Percentiles rank a stretch among this genome's conserved stretches.
phyloP scores from a whole-genome alignment of 768 basidiomycete genomes.

The Pleurotus cornucopiae region DNA sequence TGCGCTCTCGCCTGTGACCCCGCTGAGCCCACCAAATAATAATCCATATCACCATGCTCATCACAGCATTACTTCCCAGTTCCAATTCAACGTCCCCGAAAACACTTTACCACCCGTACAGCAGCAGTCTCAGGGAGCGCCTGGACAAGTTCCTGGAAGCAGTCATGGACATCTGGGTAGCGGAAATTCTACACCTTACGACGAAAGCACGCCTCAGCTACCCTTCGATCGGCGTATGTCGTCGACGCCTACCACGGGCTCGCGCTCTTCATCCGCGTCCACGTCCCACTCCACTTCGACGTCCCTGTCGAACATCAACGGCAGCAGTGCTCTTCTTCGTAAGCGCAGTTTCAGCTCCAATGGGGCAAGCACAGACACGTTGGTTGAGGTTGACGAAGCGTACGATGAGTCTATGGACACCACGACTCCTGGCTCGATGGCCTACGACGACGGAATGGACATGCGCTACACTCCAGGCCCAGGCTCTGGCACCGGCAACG shows the following conservation, averaged over 20 bases:
- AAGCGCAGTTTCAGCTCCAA: conserved; percentile 64
- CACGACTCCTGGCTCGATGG: conserved; percentile 26
- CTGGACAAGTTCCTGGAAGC: conserved; percentile 5
- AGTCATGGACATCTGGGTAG: conserved; percentile 2
- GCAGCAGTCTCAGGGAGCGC: conserved; percentile 18
- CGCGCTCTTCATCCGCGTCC: conserved; percentile 9
- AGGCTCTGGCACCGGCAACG: conserved; percentile 45
- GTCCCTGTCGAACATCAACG: conserved; percentile 45
- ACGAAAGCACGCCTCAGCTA: conserved; percentile 21
- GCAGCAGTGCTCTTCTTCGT: conserved; percentile 45
- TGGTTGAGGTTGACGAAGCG: conserved; percentile 22
- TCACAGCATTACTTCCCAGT: conserved; percentile 40
- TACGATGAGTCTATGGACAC: conserved; percentile 36
- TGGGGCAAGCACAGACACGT: conserved; percentile 21
- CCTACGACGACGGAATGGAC: conserved; percentile 4
- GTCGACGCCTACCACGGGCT: conserved; percentile 25
- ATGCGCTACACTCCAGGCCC: conserved; percentile 10
- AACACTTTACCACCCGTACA: conserved; percentile 18
- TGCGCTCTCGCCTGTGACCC: conserved; percentile 50
- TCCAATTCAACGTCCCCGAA: conserved; percentile 44
- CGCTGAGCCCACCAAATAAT: conserved; percentile 50
- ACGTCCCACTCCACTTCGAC: conserved; percentile 43
- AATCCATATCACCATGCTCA: conserved; percentile 34
- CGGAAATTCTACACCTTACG: conserved; percentile 21
- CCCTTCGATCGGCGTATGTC: conserved; percentile 19